Evolutionary conservation across 163 green algal genomes (phyloP).

Genomic region (Chlamydomonas reinhardtii): DNA sequence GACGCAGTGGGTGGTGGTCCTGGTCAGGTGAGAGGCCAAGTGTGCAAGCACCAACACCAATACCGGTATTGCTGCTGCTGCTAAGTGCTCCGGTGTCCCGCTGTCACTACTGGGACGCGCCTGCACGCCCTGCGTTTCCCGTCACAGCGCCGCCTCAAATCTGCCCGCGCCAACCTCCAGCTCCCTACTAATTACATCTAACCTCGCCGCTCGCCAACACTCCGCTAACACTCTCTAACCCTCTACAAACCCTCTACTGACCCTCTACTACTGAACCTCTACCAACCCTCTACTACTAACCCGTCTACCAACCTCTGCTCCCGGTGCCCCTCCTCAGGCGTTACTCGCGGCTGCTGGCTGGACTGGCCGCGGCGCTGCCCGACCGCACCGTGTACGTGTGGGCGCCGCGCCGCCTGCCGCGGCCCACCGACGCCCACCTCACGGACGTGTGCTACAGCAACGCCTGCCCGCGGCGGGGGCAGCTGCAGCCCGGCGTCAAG

Average conservation of each 20-base stretch:
- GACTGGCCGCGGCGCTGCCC: background rate
- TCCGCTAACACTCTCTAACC: background rate
- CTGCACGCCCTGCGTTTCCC: no score
- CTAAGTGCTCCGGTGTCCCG: no score
- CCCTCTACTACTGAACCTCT: no score
- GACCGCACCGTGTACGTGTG: constrained; percentile 3
- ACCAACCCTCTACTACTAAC: background rate
- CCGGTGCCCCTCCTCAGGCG: background rate
- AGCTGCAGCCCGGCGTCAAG: background rate
- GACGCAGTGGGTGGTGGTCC: background rate
- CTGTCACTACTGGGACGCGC: no score
- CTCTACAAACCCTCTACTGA: no score
- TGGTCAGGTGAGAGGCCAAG: constrained; percentile 15
- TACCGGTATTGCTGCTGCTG: no score
- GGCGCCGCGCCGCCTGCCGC: background rate
- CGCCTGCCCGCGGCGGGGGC: background rate
- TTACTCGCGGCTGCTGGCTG: constrained; percentile 3
- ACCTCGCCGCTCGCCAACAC: no score
- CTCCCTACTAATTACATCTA: no score
- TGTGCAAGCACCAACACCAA: no score
- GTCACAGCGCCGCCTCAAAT: no score
- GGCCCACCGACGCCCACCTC: background rate
- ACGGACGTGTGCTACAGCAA: constrained; percentile 33
- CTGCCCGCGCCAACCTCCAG: no score
- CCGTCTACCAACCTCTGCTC: no score